Evolutionary conservation across 2,329 filamentous ascomycete genomes (phyloP), one percentile per base, ranked within the genome.

Genomic region (Penicillium sp.): DNA sequence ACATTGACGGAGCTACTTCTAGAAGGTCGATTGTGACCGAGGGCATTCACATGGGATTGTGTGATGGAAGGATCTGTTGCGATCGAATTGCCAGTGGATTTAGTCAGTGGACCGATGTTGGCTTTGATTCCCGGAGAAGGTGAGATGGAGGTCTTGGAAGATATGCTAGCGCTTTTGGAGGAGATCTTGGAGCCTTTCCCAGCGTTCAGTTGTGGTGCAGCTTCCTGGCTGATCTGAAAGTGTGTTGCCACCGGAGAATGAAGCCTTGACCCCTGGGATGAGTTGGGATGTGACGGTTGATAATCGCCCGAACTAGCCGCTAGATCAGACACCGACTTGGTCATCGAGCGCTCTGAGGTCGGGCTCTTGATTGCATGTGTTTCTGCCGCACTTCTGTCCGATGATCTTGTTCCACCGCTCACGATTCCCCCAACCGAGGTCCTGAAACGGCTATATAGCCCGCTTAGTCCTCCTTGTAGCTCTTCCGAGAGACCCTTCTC

Each of bases 381-480:
- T 10, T 74, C 74, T 26, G 60, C 52, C 8, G 67, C 52, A 35
- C 59, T 61, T 42, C 65, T 68, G 50, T 75, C 72, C 26, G 67
- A 61, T 35, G 67, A 66, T 59, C 67, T 75, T 47, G 69, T 66
- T 37, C 68, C 70, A 31, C 68, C 67, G 51, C 72, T 72, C 31
- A 75, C 74, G 52, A 76, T 84, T 14, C 82, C 90, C 16, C 88
- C 89, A n/a, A 96, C 91, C 0, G 88, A 92, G 55, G 91, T 91
- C 70, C 88, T 87, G 66, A 98, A 83, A 37, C 92, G 88, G 75
- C 85, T 95, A 74, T 97, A 98, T 37, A 98, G 79, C 1, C 93
- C 92, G 69, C 90, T 96, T 47, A 98, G 80, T 4, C 93, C 92
- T 74, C 93, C 90, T 61, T 95, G 91, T 23, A 95, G 75, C 57